A percentile compares a stretch with the other conserved stretches of the same genome.
phyloP scores from a whole-genome alignment of 257 asterid genomes.

The Nicotiana attenuata region DNA sequence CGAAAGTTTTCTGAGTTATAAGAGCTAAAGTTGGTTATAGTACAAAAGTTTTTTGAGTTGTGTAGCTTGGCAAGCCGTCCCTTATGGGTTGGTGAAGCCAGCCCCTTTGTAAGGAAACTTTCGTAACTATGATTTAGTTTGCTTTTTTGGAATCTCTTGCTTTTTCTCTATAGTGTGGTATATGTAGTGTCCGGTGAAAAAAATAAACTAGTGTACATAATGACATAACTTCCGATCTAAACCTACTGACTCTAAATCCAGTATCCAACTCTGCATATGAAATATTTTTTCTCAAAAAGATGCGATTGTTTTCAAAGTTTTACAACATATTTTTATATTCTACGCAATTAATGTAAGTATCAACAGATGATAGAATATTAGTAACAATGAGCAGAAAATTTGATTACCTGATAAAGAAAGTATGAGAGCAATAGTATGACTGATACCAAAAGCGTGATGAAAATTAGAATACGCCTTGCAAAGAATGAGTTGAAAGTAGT shows the following conservation, averaged over 20 bases:
- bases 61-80: too few relatives aligned
- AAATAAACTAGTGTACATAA: neutral
- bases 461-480: slow-evolving; percentile 26
- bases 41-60: too few relatives aligned
- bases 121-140: too few relatives aligned
- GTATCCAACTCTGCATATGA: neutral
- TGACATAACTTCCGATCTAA: neutral
- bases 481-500: slow-evolving; percentile 10
- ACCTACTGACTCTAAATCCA: neutral
- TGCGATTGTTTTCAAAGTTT: too few relatives aligned
- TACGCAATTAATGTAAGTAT: too few relatives aligned
- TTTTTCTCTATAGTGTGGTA: too few relatives aligned
- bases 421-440: slow-evolving; percentile 29
- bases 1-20: too few relatives aligned
- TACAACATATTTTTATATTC: too few relatives aligned
- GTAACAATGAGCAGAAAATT: neutral
- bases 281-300: neutral
- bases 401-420: slow-evolving; percentile 42
- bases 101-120: too few relatives aligned
- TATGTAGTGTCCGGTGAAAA: neutral
- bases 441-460: slow-evolving; percentile 35
- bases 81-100: too few relatives aligned
- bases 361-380: neutral
- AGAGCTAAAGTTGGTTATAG: too few relatives aligned
- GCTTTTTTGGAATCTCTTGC: too few relatives aligned